Evolutionary conservation across 2,329 filamentous ascomycete genomes (phyloP).

Genomic region (Fusarium domesticum): DNA sequence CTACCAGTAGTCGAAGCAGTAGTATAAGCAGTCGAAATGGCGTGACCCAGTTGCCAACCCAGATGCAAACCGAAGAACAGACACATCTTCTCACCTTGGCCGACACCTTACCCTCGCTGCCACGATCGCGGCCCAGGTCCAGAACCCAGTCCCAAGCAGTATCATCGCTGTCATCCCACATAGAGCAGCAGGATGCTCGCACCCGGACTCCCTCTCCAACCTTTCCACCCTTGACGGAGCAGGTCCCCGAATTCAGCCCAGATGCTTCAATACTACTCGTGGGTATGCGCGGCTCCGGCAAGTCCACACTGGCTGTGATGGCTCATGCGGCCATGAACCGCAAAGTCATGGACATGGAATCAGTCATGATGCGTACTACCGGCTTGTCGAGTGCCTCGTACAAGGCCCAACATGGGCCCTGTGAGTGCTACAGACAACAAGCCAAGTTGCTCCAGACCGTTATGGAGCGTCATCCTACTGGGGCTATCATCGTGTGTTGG

Average conservation of each 20-base stretch:
- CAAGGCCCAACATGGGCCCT: slow-evolving; percentile 59
- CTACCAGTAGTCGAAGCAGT: slow-evolving; percentile 8
- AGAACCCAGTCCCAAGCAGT: slow-evolving; percentile 4
- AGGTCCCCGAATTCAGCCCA: slow-evolving; percentile 46
- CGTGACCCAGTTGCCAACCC: slow-evolving; percentile 13
- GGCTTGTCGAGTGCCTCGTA: slow-evolving; percentile 61
- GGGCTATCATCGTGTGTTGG: slow-evolving; percentile 68
- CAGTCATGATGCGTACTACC: slow-evolving; percentile 62
- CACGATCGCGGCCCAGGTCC: slow-evolving; percentile 4
- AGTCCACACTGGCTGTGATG: slow-evolving; percentile 73
- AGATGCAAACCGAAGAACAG: too few species aligned
- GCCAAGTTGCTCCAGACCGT: slow-evolving; percentile 59
- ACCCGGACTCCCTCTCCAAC: slow-evolving; percentile 28
- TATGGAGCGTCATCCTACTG: slow-evolving; percentile 55
- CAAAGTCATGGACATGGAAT: slow-evolving; percentile 66
- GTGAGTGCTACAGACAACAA: slow-evolving; percentile 62
- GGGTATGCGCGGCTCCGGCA: slow-evolving; percentile 71
- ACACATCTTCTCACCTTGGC: slow-evolving; percentile 9
- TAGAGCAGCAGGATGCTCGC: slow-evolving; percentile 20
- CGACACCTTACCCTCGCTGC: slow-evolving; percentile 7
- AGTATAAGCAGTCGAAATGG: slow-evolving; percentile 15
- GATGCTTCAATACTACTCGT: slow-evolving; percentile 71
- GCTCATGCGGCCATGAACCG: slow-evolving; percentile 68
- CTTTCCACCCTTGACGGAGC: slow-evolving; percentile 24
- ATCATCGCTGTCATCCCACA: slow-evolving; percentile 13